phyloP scores from a whole-genome alignment of 768 basidiomycete genomes.

The Boletus rex-veris region DNA sequence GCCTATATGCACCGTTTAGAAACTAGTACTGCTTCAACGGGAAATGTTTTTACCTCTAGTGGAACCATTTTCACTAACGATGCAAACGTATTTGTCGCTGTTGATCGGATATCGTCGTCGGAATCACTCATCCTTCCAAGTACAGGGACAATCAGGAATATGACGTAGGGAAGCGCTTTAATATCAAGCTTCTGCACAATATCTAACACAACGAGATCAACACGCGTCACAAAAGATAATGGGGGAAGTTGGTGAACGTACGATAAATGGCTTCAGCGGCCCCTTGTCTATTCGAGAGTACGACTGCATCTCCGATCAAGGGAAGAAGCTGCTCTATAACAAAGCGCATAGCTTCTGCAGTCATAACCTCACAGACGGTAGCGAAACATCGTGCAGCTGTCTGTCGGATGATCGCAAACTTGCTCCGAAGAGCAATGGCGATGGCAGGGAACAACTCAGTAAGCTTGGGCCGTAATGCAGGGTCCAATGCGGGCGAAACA shows the following conservation, averaged over 20 bases:
- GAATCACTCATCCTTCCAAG: constrained; percentile 96
- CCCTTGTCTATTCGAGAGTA: constrained; percentile 79
- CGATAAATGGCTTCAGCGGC: constrained; percentile 88
- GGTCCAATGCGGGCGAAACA: constrained; percentile 70
- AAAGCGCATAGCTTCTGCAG: constrained; percentile 79
- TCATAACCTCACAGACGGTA: constrained; percentile 83
- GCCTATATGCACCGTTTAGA: constrained; percentile 47
- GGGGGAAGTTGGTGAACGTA: constrained; percentile 41
- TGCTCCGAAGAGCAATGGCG: constrained; percentile 73
- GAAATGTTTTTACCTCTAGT: constrained; percentile 63
- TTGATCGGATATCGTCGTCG: constrained; percentile 86
- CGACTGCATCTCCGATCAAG: constrained; percentile 72
- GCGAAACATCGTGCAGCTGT: constrained; percentile 85
- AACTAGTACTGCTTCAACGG: not conserved
- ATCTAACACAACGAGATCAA: constrained; percentile 47
- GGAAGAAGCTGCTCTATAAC: constrained; percentile 87
- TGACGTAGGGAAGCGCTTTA: constrained; percentile 92
- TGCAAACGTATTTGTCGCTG: constrained; percentile 97
- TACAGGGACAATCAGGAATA: constrained; percentile 94
- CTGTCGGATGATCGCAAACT: constrained; percentile 87
- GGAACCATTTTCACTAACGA: constrained; percentile 98
- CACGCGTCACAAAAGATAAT: not conserved
- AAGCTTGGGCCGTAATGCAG: constrained; percentile 66
- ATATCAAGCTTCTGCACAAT: constrained; percentile 89
- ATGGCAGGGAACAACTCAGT: constrained; percentile 73